Conservation (phyloP, 352 stramenopile species). For the Globisporangium viniferum region DNA sequence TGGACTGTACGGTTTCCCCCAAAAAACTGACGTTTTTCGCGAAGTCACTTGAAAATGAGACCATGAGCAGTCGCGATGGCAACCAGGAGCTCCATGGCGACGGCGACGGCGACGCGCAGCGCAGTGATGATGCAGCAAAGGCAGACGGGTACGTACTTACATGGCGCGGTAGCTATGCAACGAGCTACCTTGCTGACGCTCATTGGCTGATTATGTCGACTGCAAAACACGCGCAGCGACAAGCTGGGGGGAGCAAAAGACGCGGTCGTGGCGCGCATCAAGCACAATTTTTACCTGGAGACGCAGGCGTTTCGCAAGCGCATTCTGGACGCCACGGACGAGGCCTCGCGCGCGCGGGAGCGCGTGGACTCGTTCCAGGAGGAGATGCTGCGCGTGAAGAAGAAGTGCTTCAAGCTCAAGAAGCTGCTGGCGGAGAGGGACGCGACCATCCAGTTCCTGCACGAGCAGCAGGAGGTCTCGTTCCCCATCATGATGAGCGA, state of each 20-base stretch:
- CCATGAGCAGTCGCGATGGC: conserved; percentile 15
- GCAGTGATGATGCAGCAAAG: not conserved
- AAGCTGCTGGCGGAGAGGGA: conserved; percentile 61
- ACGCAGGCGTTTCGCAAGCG: conserved; percentile 42
- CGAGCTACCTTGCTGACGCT: not conserved
- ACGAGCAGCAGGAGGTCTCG: conserved; percentile 48
- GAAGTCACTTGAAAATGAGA: conserved; percentile 1
- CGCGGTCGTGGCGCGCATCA: conserved; percentile 43
- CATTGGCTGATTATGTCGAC: too few species aligned
- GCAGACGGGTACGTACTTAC: not conserved
- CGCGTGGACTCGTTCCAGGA: conserved; percentile 35
- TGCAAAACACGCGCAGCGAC: not conserved
- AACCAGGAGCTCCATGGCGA: conserved; percentile 11
- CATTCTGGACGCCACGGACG: conserved; percentile 30
- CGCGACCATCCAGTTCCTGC: conserved; percentile 37
- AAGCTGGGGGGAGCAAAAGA: not conserved
- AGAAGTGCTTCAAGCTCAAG: conserved; percentile 57
- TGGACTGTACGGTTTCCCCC: not conserved
- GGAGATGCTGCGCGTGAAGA: conserved; percentile 43
- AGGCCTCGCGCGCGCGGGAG: conserved; percentile 22
- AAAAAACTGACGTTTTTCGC: not conserved
- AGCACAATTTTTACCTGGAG: conserved; percentile 56
- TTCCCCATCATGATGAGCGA: conserved; percentile 60
- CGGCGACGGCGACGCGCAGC: not conserved
- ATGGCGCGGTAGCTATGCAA: not conserved